Percentiles rank a stretch among this genome's conserved stretches.
Conservation (phyloP, 1,284 basidiomycete species). For the Apiotrichum gamsii region DNA sequence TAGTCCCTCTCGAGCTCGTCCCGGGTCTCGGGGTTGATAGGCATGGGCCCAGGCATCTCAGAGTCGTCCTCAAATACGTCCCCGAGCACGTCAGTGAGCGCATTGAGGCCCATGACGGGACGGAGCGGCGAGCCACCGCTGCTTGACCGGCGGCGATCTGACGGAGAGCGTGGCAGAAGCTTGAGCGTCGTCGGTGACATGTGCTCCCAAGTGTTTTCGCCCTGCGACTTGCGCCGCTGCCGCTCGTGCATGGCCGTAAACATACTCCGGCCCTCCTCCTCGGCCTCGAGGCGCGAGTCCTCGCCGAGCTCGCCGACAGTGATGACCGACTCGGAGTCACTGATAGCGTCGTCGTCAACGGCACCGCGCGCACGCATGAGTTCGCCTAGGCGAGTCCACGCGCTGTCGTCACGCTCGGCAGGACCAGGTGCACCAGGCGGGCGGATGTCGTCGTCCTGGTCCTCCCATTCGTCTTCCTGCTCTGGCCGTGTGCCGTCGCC, state of each 20-base stretch:
- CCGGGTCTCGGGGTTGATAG: conserved; percentile 47
- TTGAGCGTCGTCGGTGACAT: conserved; percentile 91
- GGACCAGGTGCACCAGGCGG: conserved; percentile 14
- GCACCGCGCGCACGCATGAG: conserved; percentile 30
- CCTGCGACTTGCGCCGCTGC: conserved; percentile 21
- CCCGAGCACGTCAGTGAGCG: conserved; percentile 58
- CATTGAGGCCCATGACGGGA: conserved; percentile 67
- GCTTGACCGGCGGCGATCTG: conserved; percentile 57
- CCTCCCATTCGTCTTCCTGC: conserved; percentile 23
- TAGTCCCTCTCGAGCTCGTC: conserved; percentile 42
- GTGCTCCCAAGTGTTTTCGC: conserved; percentile 88
- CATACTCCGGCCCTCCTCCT: conserved; percentile 56
- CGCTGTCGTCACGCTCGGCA: conserved; percentile 30
- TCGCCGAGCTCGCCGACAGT: conserved; percentile 78
- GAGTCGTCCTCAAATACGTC: conserved; percentile 58
- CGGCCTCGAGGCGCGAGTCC: conserved; percentile 53
- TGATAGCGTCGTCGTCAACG: conserved; percentile 52
- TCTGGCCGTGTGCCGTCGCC: conserved; percentile 27
- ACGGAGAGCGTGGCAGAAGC: conserved; percentile 78
- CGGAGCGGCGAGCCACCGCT: conserved; percentile 66
- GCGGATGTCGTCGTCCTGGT: conserved; percentile 13
- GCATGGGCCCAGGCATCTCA: conserved; percentile 65
- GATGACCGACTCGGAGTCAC: conserved; percentile 81
- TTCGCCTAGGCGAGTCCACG: conserved; percentile 40
- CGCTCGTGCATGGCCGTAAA: conserved; percentile 50